Evolutionary conservation across 2,329 filamentous ascomycete genomes (phyloP).

Genomic region (Cercospora sp.): DNA sequence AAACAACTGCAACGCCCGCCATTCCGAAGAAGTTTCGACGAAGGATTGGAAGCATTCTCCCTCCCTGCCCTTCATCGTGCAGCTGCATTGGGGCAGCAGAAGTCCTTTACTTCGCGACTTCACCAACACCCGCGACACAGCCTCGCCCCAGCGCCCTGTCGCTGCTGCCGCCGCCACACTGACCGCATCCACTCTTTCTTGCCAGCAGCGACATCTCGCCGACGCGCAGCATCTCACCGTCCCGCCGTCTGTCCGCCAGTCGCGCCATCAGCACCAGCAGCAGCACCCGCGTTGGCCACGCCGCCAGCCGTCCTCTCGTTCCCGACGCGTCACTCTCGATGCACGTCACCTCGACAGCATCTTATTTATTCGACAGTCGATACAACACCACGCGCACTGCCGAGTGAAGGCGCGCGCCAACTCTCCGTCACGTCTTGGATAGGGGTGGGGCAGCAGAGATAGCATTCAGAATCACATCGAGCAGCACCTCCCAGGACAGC

Average conservation of each 20-base stretch:
- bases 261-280: conserved; percentile 9
- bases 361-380: conserved; percentile 27
- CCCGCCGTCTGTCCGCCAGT: neutral
- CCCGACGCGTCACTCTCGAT: conserved; percentile 14
- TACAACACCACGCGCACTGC: conserved; percentile 10
- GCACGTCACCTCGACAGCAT: conserved; percentile 16
- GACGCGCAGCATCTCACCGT: neutral
- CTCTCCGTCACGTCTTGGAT: conserved; percentile 24
- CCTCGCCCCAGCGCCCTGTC: neutral
- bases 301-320: conserved; percentile 27
- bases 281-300: conserved; percentile 14
- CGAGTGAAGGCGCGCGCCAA: conserved; percentile 6
- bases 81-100: neutral
- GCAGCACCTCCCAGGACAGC: conserved; percentile 11
- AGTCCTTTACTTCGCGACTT: neutral
- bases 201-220: conserved; percentile 1
- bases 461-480: conserved; percentile 19
- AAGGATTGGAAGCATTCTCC: neutral
- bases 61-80: neutral
- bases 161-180: conserved; percentile 1
- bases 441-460: conserved; percentile 18
- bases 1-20: conserved; percentile 9
- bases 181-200: conserved; percentile 9
- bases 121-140: conserved; percentile 7
- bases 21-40: conserved; percentile 7